Base-by-base conservation (phyloP, 106 monocot species). In the Dendrobium nobile region DNA sequence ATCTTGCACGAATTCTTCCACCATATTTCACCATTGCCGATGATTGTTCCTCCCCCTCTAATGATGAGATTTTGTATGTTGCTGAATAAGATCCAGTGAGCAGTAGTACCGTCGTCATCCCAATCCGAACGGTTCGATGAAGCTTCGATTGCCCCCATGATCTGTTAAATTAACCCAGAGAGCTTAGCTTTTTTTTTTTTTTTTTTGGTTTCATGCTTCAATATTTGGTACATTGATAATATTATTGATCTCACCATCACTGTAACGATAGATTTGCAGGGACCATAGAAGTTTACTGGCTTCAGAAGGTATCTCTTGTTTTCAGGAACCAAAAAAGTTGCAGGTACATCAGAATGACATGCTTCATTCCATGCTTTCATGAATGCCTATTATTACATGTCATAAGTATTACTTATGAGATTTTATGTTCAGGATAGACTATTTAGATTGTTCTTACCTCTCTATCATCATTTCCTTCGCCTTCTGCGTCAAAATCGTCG, bases 281-380 rank as follows among this genome's bases (percentile, higher is more conserved):
- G 93, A 43, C 96, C 96, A 43, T 80, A 54, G 84, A 96, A 93
- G 47, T 11, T 77, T 16, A 96, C 33, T 48, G 89, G 95, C 74
- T 85, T 91, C 17, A 96, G 82, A 1, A 87, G 78, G 79, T 87
- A 93, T 4, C 51, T 84, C 67, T 47, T 82, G 27, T 56, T 54
- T 27, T 75, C 42, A 73, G 91, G 86, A 17, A 86, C 84, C 28
- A 84, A 6, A 33, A 82, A 41, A 16, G 64, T n/a, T 9, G 84
- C 28, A 7, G 84, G 42, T 24, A 47, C 6, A 76, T 48, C 16
- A 40, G 84, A 86, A 7, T 79, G 58, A 64, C 86, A 86, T 28
- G 76, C 55, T 64, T 61, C 68, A 17, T 67, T 56, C 80, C 87
- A 90, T 10, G 87, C 91, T 77, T 85, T 68, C 19, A 61, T 80